Conservation (phyloP, 179 eudicot species). For the Vitellaria paradoxa region DNA sequence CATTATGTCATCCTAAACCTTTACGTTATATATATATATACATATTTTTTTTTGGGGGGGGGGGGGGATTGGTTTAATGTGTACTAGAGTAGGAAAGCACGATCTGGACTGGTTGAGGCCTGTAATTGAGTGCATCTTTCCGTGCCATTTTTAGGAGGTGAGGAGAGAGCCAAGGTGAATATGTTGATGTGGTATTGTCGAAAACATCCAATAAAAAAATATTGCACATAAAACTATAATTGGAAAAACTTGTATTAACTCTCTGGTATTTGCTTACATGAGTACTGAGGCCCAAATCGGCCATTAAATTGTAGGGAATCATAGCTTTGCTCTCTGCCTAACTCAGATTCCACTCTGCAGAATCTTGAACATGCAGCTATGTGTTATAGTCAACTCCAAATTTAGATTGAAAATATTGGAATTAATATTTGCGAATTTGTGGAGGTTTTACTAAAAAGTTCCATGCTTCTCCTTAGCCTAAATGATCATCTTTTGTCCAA, state of each 20-base stretch:
- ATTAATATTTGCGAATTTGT: not conserved
- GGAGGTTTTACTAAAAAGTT: not conserved
- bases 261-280: not conserved
- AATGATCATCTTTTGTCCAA: not conserved
- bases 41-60: too few species aligned
- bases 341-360: not conserved
- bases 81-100: not conserved
- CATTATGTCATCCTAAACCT: not conserved
- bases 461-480: not conserved
- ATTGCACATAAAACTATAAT: not conserved
- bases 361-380: not conserved
- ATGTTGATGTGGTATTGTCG: not conserved
- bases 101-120: not conserved
- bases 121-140: not conserved
- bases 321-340: not conserved
- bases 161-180: not conserved
- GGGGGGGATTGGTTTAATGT: not conserved
- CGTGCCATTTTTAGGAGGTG: not conserved
- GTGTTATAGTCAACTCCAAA: not conserved
- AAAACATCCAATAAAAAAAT: not conserved
- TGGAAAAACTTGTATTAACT: not conserved
- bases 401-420: not conserved
- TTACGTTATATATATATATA: too few species aligned
- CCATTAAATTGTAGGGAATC: not conserved
- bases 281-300: not conserved